Conservation (phyloP, 164 flowering plant genomes). For the Kingdonia uniflora region DNA sequence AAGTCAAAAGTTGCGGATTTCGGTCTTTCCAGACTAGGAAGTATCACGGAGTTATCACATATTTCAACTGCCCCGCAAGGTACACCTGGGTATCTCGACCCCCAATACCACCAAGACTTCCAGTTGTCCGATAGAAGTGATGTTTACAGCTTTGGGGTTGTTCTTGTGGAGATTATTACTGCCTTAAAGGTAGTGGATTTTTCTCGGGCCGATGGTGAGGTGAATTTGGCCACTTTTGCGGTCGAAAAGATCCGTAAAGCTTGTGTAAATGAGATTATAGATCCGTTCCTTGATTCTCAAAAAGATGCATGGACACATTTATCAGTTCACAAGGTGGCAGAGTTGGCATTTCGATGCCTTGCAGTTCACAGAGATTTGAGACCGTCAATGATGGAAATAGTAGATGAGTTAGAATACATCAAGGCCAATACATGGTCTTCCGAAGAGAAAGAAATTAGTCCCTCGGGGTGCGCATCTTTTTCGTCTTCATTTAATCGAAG, state of each 20-base stretch:
- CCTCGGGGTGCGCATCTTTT: conserved; percentile 16
- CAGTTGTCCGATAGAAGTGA: conserved; percentile 85
- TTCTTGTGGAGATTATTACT: conserved; percentile 81
- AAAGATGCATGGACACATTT: conserved; percentile 42
- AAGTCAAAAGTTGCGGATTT: conserved; percentile 87
- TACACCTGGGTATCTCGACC: conserved; percentile 94
- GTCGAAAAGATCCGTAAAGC: conserved; percentile 61
- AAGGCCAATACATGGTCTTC: conserved; percentile 25
- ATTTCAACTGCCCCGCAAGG: conserved; percentile 94
- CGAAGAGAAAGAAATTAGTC: conserved; percentile 23
- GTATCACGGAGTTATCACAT: conserved; percentile 45
- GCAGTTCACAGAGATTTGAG: conserved; percentile 75
- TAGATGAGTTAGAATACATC: conserved; percentile 58
- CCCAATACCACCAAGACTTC: conserved; percentile 81
- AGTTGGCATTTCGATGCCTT: conserved; percentile 86
- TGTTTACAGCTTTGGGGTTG: conserved; percentile 93
- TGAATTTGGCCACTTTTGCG: conserved; percentile 69
- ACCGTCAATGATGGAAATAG: conserved; percentile 90
- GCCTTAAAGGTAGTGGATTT: conserved; percentile 69
- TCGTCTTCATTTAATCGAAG: conserved; percentile 27
- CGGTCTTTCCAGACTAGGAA: conserved; percentile 74
- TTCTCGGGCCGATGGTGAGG: conserved; percentile 43
- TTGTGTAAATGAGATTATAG: conserved; percentile 56
- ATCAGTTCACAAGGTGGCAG: conserved; percentile 62
- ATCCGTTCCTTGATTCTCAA: conserved; percentile 45